Evolutionary conservation across 2,329 filamentous ascomycete species (phyloP).

Genomic region (Akanthomyces lecanii): DNA sequence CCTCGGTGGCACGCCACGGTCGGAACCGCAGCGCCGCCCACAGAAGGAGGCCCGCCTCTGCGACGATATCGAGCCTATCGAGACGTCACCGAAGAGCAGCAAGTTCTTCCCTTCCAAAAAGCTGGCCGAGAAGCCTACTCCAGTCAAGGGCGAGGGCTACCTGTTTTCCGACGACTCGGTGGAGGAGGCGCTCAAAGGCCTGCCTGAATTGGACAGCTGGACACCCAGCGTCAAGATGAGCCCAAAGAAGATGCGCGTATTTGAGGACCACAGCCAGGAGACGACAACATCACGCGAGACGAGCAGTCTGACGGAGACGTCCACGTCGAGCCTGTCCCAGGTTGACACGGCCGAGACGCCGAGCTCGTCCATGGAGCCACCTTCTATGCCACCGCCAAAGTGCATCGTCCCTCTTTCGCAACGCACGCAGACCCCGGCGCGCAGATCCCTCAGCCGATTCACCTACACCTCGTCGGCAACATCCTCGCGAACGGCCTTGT

Average conservation of each 20-base stretch:
- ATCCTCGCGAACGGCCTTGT: conserved; percentile 21
- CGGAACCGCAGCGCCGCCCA: conserved; percentile 35
- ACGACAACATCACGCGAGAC: not conserved
- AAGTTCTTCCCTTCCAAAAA: conserved; percentile 47
- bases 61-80: conserved; percentile 36
- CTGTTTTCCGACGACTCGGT: conserved; percentile 55
- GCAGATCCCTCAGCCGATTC: conserved; percentile 32
- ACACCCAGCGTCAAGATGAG: conserved; percentile 32
- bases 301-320: conserved; percentile 18
- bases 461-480: conserved; percentile 24
- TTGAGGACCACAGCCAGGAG: conserved; percentile 37
- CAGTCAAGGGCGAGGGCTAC: conserved; percentile 37
- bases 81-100: conserved; percentile 42
- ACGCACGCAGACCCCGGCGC: conserved; percentile 20
- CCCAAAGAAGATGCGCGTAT: conserved; percentile 39
- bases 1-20: conserved; percentile 19
- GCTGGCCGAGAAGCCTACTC: conserved; percentile 24
- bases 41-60: conserved; percentile 56
- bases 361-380: conserved; percentile 22
- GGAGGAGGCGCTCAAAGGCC: conserved; percentile 47
- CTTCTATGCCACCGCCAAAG: conserved; percentile 29
- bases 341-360: conserved; percentile 17
- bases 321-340: conserved; percentile 4
- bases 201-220: conserved; percentile 53
- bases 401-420: conserved; percentile 21